Conservation (phyloP, 768 basidiomycete genomes). For the Inosperma sp. region DNA sequence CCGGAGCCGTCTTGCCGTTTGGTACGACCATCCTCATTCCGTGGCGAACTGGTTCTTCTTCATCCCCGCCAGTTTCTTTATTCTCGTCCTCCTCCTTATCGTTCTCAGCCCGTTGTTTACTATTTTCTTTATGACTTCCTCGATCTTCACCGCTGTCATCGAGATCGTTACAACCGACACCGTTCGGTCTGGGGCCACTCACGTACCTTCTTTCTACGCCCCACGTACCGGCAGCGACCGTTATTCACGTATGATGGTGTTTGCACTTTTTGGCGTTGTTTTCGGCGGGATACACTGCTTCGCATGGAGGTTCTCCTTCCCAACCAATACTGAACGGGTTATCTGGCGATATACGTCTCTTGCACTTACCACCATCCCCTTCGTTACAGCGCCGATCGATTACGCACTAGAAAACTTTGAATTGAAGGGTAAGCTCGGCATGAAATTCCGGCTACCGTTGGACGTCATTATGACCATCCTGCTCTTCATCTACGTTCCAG, state of each 20-base stretch:
- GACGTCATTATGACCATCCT: neutral
- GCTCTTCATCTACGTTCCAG: constrained; percentile 1
- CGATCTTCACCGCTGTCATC: neutral
- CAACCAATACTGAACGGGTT: constrained; percentile 1
- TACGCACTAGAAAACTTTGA: constrained; percentile 1
- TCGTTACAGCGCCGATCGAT: neutral
- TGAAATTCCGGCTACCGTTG: neutral
- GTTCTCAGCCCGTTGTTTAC: neutral
- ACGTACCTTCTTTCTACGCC: constrained; percentile 6
- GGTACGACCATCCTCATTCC: no score
- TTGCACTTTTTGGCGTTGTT: constrained; percentile 5
- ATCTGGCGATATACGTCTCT: constrained; percentile 9
- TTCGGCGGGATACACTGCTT: constrained; percentile 18
- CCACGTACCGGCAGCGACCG: neutral
- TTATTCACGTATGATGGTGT: neutral
- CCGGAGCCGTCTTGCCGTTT: neutral
- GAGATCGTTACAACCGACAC: neutral
- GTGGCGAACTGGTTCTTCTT: neutral
- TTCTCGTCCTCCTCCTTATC: neutral
- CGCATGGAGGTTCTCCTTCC: constrained; percentile 14
- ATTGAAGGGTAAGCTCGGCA: neutral
- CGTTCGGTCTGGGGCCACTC: neutral
- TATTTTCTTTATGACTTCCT: neutral
- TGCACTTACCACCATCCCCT: neutral
- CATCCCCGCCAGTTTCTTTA: neutral